Evolutionary conservation across 139 green algal species (phyloP).

Genomic region (Chlamydomonas sp.): DNA sequence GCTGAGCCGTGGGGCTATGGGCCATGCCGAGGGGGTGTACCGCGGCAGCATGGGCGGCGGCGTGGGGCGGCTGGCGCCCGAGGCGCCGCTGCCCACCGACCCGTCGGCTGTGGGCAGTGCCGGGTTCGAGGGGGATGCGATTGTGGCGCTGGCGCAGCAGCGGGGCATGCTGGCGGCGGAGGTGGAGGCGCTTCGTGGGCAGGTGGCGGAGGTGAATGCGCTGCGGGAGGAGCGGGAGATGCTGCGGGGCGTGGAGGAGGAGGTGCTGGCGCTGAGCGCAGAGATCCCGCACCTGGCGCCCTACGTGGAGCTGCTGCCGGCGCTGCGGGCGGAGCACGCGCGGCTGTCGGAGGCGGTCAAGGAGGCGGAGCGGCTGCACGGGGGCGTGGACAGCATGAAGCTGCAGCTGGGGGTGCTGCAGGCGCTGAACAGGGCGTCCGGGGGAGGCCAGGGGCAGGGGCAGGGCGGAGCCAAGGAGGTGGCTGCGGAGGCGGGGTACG

Average conservation of each 20-base stretch:
- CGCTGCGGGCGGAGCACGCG: constrained; percentile 23
- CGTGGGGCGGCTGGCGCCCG: constrained; percentile 8
- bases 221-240: constrained; percentile 25
- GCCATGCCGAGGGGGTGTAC: neutral
- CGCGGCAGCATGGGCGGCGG: neutral
- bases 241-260: constrained; percentile 18
- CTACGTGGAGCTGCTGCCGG: constrained; percentile 39
- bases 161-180: constrained; percentile 21
- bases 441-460: neutral
- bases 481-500: neutral
- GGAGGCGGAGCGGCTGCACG: constrained; percentile 26
- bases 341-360: constrained; percentile 8
- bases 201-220: constrained; percentile 22
- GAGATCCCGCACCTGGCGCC: constrained; percentile 36
- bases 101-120: neutral
- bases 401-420: constrained; percentile 28
- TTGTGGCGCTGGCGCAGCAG: constrained; percentile 31
- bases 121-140: constrained; percentile 3
- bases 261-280: constrained; percentile 26
- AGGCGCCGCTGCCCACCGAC: constrained; percentile 21
- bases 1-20: constrained; percentile 18
- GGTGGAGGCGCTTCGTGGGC: constrained; percentile 20
- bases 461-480: neutral
- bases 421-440: neutral
- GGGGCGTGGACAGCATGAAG: constrained; percentile 17